Conservation (phyloP, 176 grass and related monocot species). For the Echinochloa phyllopogon region DNA sequence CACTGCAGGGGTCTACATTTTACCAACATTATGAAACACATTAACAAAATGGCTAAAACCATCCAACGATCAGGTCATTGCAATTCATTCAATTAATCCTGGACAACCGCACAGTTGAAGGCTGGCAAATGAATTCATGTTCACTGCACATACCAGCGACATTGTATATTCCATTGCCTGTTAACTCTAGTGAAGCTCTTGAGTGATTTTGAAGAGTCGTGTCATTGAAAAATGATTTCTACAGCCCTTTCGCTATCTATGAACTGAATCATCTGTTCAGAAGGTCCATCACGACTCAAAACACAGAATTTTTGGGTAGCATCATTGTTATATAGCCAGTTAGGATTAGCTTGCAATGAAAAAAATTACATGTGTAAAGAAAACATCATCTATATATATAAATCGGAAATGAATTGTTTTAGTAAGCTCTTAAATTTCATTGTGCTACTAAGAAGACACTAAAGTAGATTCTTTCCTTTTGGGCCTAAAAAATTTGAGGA, state of each 20-base stretch:
- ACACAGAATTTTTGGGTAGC: background rate
- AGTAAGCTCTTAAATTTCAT: background rate
- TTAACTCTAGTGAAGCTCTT: background rate
- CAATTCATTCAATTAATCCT: background rate
- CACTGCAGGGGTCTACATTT: background rate
- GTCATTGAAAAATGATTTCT: background rate
- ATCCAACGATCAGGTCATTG: background rate
- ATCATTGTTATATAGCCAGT: background rate
- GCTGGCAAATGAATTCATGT: no score
- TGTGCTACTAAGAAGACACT: background rate
- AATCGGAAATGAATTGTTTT: background rate
- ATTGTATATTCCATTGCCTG: background rate
- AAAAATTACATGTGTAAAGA: conserved; percentile 3
- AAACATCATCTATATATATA: background rate
- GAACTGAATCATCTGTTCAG: background rate
- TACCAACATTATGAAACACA: background rate
- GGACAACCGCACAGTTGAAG: background rate
- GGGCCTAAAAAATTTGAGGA: background rate
- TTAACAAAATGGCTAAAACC: background rate
- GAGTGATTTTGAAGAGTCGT: background rate
- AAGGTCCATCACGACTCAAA: background rate
- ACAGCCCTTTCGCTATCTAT: background rate
- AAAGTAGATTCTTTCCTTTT: background rate
- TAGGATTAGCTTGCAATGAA: background rate
- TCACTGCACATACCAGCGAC: background rate